A percentile compares a stretch with the other conserved stretches of the same genome.
These are phyloP conservation scores for Annulohypoxylon truncatum DNA, from an alignment of 2,329 filamentous ascomycete genomes.

Conservation along the genomic window DNA sequence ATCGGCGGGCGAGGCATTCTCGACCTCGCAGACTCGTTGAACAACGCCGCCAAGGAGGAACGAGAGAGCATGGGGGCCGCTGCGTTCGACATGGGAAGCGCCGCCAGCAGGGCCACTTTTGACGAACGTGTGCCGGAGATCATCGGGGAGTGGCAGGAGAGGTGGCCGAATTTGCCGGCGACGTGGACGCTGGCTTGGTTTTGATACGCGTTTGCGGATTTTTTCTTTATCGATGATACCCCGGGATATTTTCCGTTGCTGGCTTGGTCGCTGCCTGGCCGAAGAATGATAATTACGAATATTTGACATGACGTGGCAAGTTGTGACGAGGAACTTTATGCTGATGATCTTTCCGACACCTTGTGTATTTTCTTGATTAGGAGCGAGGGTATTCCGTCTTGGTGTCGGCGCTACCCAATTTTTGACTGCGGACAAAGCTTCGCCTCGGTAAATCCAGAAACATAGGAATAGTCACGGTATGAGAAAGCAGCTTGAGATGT, in stretches of 20 bases:
- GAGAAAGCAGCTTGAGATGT: no score
- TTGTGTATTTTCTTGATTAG: background rate
- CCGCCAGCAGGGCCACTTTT: slow-evolving; percentile 78
- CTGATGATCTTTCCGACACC: background rate
- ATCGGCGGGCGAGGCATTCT: slow-evolving; percentile 92
- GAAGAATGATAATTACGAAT: background rate
- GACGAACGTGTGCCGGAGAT: slow-evolving; percentile 95
- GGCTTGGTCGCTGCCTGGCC: background rate
- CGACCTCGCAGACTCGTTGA: slow-evolving; percentile 87
- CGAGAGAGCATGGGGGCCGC: slow-evolving; percentile 71
- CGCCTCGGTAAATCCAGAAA: no score
- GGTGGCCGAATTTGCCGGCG: slow-evolving; percentile 90
- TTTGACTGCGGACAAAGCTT: no score
- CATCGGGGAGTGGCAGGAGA: slow-evolving; percentile 91
- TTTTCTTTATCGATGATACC: slow-evolving; percentile 48
- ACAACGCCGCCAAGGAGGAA: slow-evolving; percentile 82
- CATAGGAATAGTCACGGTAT: no score
- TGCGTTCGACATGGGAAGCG: slow-evolving; percentile 76
- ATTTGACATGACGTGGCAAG: background rate
- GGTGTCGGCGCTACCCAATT: no score
- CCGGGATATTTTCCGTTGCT: slow-evolving; percentile 39
- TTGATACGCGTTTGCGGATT: slow-evolving; percentile 56
- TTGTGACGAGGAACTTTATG: background rate
- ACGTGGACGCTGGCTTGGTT: slow-evolving; percentile 98
- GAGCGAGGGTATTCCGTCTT: no score